Evolutionary conservation across 225 moss, liverwort and hornwort genomes (phyloP).

Genomic region (Physcomitrellopsis africana): DNA sequence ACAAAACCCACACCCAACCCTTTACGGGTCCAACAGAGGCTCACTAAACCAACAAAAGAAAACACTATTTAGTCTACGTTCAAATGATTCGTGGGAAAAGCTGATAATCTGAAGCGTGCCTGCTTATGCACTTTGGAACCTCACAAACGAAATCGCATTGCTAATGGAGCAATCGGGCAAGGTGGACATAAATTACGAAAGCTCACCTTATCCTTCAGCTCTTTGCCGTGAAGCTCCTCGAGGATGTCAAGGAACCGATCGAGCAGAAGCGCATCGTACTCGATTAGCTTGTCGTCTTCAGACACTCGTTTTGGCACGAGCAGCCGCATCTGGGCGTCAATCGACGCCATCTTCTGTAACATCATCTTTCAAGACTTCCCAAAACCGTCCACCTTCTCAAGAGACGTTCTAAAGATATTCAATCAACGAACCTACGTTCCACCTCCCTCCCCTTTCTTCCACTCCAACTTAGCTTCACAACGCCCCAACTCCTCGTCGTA

Average conservation of each 20-base stretch:
- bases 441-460: conserved; percentile 18
- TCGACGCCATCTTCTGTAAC: conserved; percentile 66
- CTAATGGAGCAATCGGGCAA: background rate
- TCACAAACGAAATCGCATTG: background rate
- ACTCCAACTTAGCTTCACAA: conserved; percentile 6
- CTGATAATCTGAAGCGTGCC: background rate
- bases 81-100: background rate
- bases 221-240: conserved; percentile 58
- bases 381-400: conserved; percentile 26
- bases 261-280: conserved; percentile 59
- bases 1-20: conserved; percentile 12
- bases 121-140: conserved; percentile 3
- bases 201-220: conserved; percentile 55
- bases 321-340: conserved; percentile 69
- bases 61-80: background rate
- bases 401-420: background rate
- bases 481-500: conserved; percentile 22
- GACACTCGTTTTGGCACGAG: conserved; percentile 62
- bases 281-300: conserved; percentile 67
- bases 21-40: background rate
- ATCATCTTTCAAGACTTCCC: conserved; percentile 36
- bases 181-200: background rate
- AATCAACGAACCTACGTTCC: conserved; percentile 13
- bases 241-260: conserved; percentile 66
- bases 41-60: conserved; percentile 16